Evolutionary conservation across 2,329 filamentous ascomycete genomes (phyloP).

Genomic region (Fusarium marasasianum): DNA sequence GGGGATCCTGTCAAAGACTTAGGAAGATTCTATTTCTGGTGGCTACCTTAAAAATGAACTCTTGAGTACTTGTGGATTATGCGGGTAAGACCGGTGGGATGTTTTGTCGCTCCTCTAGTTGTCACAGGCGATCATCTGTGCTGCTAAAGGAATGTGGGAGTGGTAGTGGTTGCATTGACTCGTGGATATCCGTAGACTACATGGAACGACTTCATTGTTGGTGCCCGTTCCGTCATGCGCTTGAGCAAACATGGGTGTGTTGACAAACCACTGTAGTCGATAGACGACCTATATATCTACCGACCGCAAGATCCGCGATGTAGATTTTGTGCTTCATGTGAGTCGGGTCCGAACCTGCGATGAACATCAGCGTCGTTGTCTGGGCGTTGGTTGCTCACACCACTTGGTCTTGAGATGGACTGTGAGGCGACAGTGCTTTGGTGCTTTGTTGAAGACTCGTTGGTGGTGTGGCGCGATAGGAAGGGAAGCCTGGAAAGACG

Average conservation of each 20-base stretch:
- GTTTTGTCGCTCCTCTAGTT: constrained; percentile 8
- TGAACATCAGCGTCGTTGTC: neutral
- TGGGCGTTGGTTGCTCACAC: neutral
- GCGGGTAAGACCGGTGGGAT: constrained; percentile 4
- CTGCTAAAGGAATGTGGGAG: constrained; percentile 5
- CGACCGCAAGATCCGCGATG: neutral
- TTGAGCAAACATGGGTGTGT: neutral
- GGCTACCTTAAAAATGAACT: neutral
- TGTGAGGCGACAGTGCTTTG: constrained; percentile 2
- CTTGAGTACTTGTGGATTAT: constrained; percentile 1
- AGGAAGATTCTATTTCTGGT: constrained; percentile 33
- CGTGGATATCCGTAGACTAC: neutral
- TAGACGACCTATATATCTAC: neutral
- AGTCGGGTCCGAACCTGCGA: neutral
- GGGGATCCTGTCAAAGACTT: constrained; percentile 20
- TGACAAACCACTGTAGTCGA: neutral
- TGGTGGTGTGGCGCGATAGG: neutral
- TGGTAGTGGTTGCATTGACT: neutral
- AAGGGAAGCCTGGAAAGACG: constrained; percentile 24
- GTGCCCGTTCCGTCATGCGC: neutral
- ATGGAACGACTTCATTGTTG: neutral
- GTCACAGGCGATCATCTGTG: constrained; percentile 7
- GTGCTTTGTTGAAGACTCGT: constrained; percentile 15
- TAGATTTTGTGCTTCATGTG: neutral
- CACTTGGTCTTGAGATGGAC: constrained; percentile 8